Base-by-base conservation (phyloP, 2,329 filamentous ascomycete genomes). In the Microsporum ferrugineum region DNA sequence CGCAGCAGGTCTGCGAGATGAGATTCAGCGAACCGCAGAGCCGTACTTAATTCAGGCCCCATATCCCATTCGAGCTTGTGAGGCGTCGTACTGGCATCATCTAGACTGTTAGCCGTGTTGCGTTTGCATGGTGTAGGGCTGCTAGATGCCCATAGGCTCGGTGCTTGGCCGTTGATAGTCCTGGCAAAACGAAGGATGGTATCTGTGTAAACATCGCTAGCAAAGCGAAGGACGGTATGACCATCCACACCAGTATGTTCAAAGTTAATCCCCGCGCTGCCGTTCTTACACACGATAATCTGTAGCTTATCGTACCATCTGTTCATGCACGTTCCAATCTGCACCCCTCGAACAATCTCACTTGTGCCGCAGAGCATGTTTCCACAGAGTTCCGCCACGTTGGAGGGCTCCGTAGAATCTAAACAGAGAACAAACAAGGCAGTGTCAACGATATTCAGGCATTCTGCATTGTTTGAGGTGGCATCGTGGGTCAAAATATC, bases 231-330 rank as follows among this genome's bases (percentile, higher is more conserved):
- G 27, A 99, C 94, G 0, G 94, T 99, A 72, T 99, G 94, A 0
- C 94, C 94, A 69, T 99, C 94, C 3, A 99, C 92, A 66, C 94
- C 94, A 0, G 94, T 99, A 71, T 99, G 94, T 73, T 99, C 94
- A 69, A 99, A 97, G 76, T 99, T 99, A 83, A 99, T 97, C 4
- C 94, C 94, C 0, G 94, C 94, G 70, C 90, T 96, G 61, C 94
- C 94, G 75, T 97, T 99, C 77, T 96, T 95, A 80, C 94, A 97
- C 58, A 99, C 94, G 60, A 99, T 97, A 64, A 99, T 96, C 72
- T 99, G 94, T 56, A 99, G 80, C 78, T 99, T 99, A 77, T 99
- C 94, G 71, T 99, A 99, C 94, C 94, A 99, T 64, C 94, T 82
- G 74, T 99, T 99, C 12, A 92, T 96, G 76, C 94, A 99, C 1